Conservation (phyloP, 139 green algal genomes). For the Volvox africanus region DNA sequence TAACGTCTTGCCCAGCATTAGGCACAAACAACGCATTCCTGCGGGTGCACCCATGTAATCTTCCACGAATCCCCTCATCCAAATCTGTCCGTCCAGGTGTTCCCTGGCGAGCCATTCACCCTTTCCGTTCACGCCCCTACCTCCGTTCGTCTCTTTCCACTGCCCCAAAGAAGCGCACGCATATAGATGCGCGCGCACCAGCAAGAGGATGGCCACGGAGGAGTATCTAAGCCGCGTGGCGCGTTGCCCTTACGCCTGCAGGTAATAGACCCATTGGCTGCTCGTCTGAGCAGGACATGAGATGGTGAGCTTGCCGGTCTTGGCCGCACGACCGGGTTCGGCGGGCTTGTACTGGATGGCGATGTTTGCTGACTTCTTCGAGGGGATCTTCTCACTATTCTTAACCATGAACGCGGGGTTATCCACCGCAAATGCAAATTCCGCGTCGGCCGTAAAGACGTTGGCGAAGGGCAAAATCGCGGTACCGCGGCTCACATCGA, state of each 20-base stretch:
- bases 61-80: too few relatives aligned
- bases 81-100: too few relatives aligned
- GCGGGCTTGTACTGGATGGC: conserved; percentile 71
- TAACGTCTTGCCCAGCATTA: too few relatives aligned
- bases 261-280: conserved; percentile 84
- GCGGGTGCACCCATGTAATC: too few relatives aligned
- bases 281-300: conserved; percentile 71
- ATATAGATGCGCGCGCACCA: too few relatives aligned
- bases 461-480: conserved; percentile 81
- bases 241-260: conserved; percentile 60
- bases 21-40: too few relatives aligned
- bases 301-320: conserved; percentile 82
- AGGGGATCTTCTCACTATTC: conserved; percentile 66
- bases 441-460: conserved; percentile 74
- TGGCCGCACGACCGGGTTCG: background rate
- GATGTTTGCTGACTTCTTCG: conserved; percentile 80
- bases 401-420: conserved; percentile 82
- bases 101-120: too few relatives aligned
- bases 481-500: conserved; percentile 70
- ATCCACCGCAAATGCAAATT: conserved; percentile 80
- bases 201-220: too few relatives aligned
- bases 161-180: too few relatives aligned
- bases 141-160: background rate
- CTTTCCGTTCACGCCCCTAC: too few relatives aligned
- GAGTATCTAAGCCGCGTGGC: too few relatives aligned